phyloP scores from a whole-genome alignment of 495 filamentous ascomycete genomes.

The Xylaria flabelliformis region DNA sequence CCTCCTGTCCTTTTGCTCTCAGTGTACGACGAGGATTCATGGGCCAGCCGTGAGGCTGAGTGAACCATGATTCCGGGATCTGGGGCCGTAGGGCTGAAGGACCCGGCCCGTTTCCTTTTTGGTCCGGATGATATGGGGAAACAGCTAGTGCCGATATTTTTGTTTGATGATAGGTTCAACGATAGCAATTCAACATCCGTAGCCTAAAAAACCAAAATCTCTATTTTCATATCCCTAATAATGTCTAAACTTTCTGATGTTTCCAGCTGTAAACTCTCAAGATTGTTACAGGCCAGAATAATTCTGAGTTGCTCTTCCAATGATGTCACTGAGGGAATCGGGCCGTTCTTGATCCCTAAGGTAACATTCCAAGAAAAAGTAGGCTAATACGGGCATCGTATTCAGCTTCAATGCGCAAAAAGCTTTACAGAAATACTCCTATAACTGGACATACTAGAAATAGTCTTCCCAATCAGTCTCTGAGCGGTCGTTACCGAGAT shows the following conservation, averaged over 20 bases:
- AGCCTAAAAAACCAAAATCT: neutral
- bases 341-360: constrained; percentile 1
- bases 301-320: neutral
- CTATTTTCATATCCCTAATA: neutral
- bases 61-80: neutral
- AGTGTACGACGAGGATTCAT: neutral
- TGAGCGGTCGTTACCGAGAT: neutral
- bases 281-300: neutral
- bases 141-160: neutral
- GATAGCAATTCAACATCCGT: neutral
- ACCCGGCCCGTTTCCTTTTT: neutral
- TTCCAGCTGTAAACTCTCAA: neutral
- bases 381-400: constrained; percentile 16
- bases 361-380: neutral
- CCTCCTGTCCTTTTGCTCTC: neutral
- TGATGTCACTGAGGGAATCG: neutral
- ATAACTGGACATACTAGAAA: neutral
- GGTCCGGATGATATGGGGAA: neutral
- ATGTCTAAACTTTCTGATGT: too few relatives aligned
- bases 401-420: neutral
- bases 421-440: neutral
- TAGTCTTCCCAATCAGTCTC: neutral
- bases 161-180: neutral
- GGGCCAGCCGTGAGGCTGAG: neutral
- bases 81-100: constrained; percentile 18